Conservation (phyloP, 192 early-diverging fungal species). For the Mortierella alpina region DNA sequence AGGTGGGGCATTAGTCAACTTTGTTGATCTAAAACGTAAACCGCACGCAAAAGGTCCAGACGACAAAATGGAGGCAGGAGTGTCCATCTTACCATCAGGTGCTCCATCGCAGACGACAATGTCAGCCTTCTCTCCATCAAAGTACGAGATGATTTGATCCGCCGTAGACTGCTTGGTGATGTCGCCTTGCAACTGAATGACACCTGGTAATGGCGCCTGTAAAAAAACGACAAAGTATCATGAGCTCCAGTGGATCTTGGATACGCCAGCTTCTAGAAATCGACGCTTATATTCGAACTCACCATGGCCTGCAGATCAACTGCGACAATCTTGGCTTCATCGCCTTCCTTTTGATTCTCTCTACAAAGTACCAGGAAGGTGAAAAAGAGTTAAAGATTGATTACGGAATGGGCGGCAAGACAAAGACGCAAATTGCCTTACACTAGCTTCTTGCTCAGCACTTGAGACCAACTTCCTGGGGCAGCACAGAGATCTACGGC, state of each 20-base stretch:
- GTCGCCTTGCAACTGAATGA: conserved; percentile 97
- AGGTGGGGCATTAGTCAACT: not conserved
- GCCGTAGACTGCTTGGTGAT: conserved; percentile 96
- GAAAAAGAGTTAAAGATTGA: not conserved
- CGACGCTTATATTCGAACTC: conserved; percentile 1
- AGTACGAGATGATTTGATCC: conserved; percentile 88
- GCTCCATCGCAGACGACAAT: conserved; percentile 97
- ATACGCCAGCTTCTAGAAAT: not conserved
- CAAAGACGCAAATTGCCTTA: conserved; percentile 16
- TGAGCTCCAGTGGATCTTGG: not conserved
- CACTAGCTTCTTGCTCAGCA: conserved; percentile 75
- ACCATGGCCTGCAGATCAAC: conserved; percentile 97
- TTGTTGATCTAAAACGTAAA: not conserved
- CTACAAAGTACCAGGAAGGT: conserved; percentile 33
- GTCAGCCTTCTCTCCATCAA: conserved; percentile 90
- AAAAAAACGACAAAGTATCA: not conserved
- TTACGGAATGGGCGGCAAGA: not conserved
- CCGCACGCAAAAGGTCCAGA: not conserved
- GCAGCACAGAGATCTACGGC: conserved; percentile 98
- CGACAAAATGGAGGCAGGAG: not conserved
- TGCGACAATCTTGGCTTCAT: conserved; percentile 87
- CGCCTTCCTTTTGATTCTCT: conserved; percentile 61
- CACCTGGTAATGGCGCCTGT: conserved; percentile 89
- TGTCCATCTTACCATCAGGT: conserved; percentile 76
- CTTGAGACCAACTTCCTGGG: conserved; percentile 98